Base-by-base conservation (phyloP, 2,329 filamentous ascomycete genomes). In the Teratosphaeria destructans region DNA sequence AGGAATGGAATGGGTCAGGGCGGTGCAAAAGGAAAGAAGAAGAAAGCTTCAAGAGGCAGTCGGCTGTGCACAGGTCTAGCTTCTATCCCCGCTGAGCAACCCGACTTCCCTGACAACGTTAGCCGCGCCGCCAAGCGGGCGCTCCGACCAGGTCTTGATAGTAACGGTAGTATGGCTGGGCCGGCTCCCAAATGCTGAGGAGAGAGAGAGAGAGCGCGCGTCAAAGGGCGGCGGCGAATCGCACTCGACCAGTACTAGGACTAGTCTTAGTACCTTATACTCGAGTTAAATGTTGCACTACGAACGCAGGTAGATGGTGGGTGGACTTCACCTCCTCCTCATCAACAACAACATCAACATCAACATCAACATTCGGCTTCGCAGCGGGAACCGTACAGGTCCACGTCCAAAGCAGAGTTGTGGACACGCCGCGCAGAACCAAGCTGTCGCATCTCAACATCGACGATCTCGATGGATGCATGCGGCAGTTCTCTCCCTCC, bases 71-170 rank as follows among this genome's bases (percentile, higher is more conserved):
- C 49, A 29, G 49, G 37, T 34, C 29, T 7, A 32, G 53, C 53
- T 54, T 54, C 53, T 54, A 19, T 54, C 53, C 53, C 53, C 53
- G 34, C 53, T 32, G 53, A 49, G 43, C 39, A 54, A 32, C 53
- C 27, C 27, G 53, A 54, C 14, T 59, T 37, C 39, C 52, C 19
- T 29, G 52, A 53, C 52, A 59, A 59, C 57, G 47, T 53, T 58
- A 56, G 57, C 57, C 26, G 26, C 57, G 54, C 27, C 47, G 47
- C 23, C 57, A 54, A 54, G 49, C 54, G 14, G 52, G 52, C 56
- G 43, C 26, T 35, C 26, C 26, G 39, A 35, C n/a, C 56, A 37
- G 37, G 35, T 39, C n/a, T 47, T 32, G 29, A 32, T 32, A 32
- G 29, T 32, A 39, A 39, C 37, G 37, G 16, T 19, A 49, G n/a